Conservation (phyloP, 129 eudicot genomes). For the Silybum marianum region DNA sequence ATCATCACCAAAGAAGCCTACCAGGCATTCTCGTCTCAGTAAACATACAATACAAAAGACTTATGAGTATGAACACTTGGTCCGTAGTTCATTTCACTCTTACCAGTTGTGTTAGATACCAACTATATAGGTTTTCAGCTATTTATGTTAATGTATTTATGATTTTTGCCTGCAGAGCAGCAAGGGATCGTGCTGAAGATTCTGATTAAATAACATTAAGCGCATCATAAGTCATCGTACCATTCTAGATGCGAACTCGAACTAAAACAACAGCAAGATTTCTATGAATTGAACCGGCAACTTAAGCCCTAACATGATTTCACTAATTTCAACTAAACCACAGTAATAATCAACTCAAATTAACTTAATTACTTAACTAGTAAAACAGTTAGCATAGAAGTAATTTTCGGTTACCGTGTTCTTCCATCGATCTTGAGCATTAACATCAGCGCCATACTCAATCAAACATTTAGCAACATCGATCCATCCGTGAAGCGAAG, state of each 20-base stretch:
- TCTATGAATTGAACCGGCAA: neutral
- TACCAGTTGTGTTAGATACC: neutral
- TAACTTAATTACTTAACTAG: neutral
- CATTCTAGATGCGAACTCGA: neutral
- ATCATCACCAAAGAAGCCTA: neutral
- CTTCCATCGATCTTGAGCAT: conserved; percentile 95
- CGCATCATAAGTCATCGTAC: conserved; percentile 6
- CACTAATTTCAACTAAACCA: neutral
- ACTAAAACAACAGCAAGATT: neutral
- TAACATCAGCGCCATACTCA: conserved; percentile 79
- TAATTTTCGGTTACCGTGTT: conserved; percentile 56
- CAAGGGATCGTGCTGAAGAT: neutral
- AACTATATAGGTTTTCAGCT: neutral
- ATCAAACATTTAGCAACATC: conserved; percentile 81
- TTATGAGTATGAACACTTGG: neutral
- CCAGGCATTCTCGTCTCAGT: neutral
- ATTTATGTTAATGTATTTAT: neutral
- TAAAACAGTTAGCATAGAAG: neutral
- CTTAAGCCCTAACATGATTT: conserved; percentile 22
- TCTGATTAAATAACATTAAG: neutral
- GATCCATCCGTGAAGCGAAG: conserved; percentile 89
- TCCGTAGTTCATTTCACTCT: neutral
- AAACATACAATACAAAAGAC: neutral
- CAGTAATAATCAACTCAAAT: neutral
- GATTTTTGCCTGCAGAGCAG: conserved; percentile 3